Percentiles rank a stretch among this genome's conserved stretches.
Conservation (phyloP, 305 asterid species). For the Fraxinus albicans region DNA sequence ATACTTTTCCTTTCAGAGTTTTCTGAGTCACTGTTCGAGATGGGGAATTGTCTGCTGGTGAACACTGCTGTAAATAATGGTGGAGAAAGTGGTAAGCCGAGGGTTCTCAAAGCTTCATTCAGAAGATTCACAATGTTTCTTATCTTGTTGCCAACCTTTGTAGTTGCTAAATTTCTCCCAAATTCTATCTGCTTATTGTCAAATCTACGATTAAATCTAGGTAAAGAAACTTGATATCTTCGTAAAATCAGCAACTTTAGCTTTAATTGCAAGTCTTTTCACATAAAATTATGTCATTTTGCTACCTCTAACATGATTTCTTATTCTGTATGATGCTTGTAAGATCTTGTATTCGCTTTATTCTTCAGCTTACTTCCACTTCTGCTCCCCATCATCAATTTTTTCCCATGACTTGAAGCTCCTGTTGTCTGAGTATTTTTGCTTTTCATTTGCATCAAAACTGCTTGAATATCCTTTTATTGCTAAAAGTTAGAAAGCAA, state of each 20-base stretch:
- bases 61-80: constrained; percentile 36
- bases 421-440: neutral
- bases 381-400: neutral
- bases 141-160: neutral
- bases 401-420: neutral
- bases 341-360: constrained; percentile 2
- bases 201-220: neutral
- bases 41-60: constrained; percentile 53
- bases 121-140: neutral
- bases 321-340: constrained; percentile 2
- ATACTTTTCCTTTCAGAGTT: constrained; percentile 32
- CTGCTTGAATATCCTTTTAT: neutral
- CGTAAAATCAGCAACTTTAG: neutral
- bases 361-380: neutral
- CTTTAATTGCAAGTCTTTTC: neutral
- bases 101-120: neutral
- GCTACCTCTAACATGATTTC: neutral
- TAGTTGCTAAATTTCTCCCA: neutral
- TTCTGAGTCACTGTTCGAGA: constrained; percentile 51
- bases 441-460: neutral
- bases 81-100: constrained; percentile 41
- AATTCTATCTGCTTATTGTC: neutral
- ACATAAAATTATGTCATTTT: neutral
- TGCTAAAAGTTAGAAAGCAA: constrained; percentile 1
- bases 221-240: neutral